phyloP scores from a whole-genome alignment of 2,329 filamentous ascomycete species.

The Epichloe festucae region DNA sequence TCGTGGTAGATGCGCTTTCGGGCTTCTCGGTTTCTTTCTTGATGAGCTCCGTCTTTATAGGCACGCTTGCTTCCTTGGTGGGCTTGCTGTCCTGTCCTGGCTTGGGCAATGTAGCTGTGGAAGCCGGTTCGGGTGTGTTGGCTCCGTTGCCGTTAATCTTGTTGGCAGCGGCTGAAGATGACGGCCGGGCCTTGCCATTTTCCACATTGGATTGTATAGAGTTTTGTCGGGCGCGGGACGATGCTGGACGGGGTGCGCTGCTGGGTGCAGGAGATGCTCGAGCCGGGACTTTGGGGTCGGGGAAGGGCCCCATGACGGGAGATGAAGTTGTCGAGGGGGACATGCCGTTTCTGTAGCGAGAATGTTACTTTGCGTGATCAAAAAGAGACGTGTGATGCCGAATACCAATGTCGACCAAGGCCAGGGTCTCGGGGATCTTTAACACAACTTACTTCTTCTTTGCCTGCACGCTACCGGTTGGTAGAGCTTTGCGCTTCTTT shows the following conservation, averaged over 20 bases:
- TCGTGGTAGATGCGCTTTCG: slow-evolving; percentile 13
- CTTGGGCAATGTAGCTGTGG: slow-evolving; percentile 16
- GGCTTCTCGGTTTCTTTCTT: slow-evolving; percentile 22
- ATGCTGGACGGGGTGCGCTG: slow-evolving; percentile 45
- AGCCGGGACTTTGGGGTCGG: slow-evolving; percentile 41
- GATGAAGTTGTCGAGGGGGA: slow-evolving; percentile 63
- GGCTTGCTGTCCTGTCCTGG: slow-evolving; percentile 33
- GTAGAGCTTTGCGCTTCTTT: slow-evolving; percentile 58
- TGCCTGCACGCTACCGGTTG: slow-evolving; percentile 50
- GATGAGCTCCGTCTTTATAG: slow-evolving; percentile 18
- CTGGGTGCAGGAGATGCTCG: slow-evolving; percentile 48
- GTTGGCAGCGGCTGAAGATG: slow-evolving; percentile 26
- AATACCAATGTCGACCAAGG: neutral
- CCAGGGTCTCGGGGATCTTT: neutral
- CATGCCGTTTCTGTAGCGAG: slow-evolving; percentile 29
- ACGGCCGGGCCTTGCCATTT: slow-evolving; percentile 24
- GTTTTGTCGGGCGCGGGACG: slow-evolving; percentile 63
- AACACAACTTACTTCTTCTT: slow-evolving; percentile 61
- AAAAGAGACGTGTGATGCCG: neutral
- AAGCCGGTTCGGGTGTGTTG: slow-evolving; percentile 24
- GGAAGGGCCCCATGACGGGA: slow-evolving; percentile 56
- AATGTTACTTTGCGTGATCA: neutral
- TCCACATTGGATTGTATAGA: slow-evolving; percentile 51
- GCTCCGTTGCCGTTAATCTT: slow-evolving; percentile 41
- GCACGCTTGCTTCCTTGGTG: slow-evolving; percentile 32